phyloP scores from a whole-genome alignment of 2,329 filamentous ascomycete species.

The Paraphoma chrysanthemicola region DNA sequence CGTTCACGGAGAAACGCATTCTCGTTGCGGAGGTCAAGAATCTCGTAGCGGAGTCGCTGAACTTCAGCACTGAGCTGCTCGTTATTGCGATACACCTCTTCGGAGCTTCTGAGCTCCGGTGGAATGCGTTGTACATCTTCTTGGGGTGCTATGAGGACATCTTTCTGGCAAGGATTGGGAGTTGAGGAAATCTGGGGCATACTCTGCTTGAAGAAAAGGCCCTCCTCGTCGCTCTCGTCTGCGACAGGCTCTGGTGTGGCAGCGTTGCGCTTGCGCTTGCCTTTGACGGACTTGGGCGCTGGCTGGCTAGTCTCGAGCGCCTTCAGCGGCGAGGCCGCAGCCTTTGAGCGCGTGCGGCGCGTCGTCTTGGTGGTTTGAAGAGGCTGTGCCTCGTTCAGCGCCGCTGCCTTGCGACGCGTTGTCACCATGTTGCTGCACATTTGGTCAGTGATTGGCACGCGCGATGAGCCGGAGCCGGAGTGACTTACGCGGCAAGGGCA shows the following conservation, averaged over 20 bases:
- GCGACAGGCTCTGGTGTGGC: slow-evolving; percentile 5
- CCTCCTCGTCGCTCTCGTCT: slow-evolving; percentile 22
- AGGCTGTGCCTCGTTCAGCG: not conserved
- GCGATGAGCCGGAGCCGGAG: not conserved
- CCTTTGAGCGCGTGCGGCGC: not conserved
- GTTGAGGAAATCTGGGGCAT: slow-evolving; percentile 12
- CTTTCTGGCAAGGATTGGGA: not conserved
- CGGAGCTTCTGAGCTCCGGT: too few species aligned
- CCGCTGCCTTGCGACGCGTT: not conserved
- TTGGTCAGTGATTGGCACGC: not conserved
- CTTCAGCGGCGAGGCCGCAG: slow-evolving; percentile 1
- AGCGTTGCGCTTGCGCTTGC: not conserved
- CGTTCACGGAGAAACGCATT: slow-evolving; percentile 13
- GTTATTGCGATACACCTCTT: too few species aligned
- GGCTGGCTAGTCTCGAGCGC: slow-evolving; percentile 1
- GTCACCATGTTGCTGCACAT: not conserved
- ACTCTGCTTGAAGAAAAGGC: slow-evolving; percentile 30
- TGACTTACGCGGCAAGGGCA: not conserved
- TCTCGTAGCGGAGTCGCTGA: slow-evolving; percentile 4
- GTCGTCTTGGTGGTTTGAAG: not conserved
- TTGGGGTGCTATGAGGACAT: not conserved
- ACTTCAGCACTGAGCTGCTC: not conserved
- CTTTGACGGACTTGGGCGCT: slow-evolving; percentile 9
- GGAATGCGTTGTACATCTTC: not conserved
- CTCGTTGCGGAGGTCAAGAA: slow-evolving; percentile 9